These are phyloP conservation scores for Leccinum arenicola DNA, from an alignment of 768 basidiomycete species.

Conservation along the genomic window DNA sequence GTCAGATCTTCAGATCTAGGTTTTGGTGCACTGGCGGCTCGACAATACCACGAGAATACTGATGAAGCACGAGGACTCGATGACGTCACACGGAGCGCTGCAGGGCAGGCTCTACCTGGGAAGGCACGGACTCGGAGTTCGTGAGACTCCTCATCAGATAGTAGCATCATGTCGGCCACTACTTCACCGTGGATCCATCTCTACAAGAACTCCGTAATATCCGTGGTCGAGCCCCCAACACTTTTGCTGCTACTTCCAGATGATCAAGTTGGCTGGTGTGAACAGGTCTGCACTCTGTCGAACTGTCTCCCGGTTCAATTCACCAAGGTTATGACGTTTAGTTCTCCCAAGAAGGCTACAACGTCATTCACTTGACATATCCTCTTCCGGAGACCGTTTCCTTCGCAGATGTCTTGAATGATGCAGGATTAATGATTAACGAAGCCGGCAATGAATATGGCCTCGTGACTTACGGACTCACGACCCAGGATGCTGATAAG, in stretches of 20 bases:
- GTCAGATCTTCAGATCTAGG: background rate
- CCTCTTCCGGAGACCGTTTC: slow-evolving; percentile 14
- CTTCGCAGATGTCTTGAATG: slow-evolving; percentile 19
- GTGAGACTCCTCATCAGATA: background rate
- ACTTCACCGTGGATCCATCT: slow-evolving; percentile 13
- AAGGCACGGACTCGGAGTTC: background rate
- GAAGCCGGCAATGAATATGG: slow-evolving; percentile 22
- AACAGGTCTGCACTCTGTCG: slow-evolving; percentile 27
- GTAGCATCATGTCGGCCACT: slow-evolving; percentile 3
- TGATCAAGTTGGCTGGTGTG: slow-evolving; percentile 35
- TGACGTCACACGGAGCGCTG: background rate
- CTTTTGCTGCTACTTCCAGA: slow-evolving; percentile 31
- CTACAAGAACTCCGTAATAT: slow-evolving; percentile 28
- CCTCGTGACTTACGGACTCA: slow-evolving; percentile 32
- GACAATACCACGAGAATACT: too few relatives aligned
- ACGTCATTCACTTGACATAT: slow-evolving; percentile 32
- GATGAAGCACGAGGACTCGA: too few relatives aligned
- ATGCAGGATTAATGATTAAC: slow-evolving; percentile 14
- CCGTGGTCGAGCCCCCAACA: slow-evolving; percentile 29
- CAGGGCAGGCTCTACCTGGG: background rate
- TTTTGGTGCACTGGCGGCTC: too few relatives aligned
- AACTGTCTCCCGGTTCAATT: background rate
- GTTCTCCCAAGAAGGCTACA: slow-evolving; percentile 41
- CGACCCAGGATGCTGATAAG: slow-evolving; percentile 21
- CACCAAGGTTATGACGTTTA: slow-evolving; percentile 8